Percentiles rank a stretch among this genome's conserved stretches.
Conservation (phyloP, 202 grass and related monocot species). For the Thinopyrum obtusiflorum region DNA sequence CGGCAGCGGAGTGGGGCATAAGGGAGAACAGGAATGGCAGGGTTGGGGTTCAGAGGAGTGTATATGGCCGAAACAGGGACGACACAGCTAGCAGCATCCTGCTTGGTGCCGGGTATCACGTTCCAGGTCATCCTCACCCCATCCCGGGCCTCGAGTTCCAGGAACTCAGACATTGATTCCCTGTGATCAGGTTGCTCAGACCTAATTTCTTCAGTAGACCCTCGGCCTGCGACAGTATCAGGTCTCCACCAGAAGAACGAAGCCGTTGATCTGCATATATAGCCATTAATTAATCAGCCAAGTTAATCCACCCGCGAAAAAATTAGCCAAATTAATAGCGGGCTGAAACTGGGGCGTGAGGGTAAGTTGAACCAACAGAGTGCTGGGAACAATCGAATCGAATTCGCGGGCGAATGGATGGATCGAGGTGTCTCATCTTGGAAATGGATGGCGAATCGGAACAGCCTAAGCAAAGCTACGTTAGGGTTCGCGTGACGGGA, state of each 20-base stretch:
- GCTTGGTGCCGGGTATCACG: conserved; percentile 81
- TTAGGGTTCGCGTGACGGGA: conserved; percentile 18
- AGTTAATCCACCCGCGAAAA: conserved; percentile 11
- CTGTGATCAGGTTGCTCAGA: conserved; percentile 15
- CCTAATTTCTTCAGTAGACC: background rate
- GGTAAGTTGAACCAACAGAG: background rate
- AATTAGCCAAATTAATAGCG: background rate
- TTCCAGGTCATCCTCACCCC: conserved; percentile 97
- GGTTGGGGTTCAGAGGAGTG: conserved; percentile 73
- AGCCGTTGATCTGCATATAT: conserved; percentile 13
- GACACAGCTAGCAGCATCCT: conserved; percentile 60
- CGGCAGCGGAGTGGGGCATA: conserved; percentile 77
- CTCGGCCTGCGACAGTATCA: background rate
- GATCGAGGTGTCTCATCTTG: background rate
- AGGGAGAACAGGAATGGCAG: conserved; percentile 58
- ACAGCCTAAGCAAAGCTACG: background rate
- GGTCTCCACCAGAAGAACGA: background rate
- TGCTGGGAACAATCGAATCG: background rate
- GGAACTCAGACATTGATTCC: conserved; percentile 83
- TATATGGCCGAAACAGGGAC: conserved; percentile 74
- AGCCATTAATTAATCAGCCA: background rate
- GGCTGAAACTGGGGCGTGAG: background rate
- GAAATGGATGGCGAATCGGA: background rate
- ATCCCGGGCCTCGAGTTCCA: conserved; percentile 79
- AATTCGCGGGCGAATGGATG: background rate